Evolutionary conservation across 2,329 filamentous ascomycete genomes (phyloP).

Genomic region (Lachnellula hyalina): DNA sequence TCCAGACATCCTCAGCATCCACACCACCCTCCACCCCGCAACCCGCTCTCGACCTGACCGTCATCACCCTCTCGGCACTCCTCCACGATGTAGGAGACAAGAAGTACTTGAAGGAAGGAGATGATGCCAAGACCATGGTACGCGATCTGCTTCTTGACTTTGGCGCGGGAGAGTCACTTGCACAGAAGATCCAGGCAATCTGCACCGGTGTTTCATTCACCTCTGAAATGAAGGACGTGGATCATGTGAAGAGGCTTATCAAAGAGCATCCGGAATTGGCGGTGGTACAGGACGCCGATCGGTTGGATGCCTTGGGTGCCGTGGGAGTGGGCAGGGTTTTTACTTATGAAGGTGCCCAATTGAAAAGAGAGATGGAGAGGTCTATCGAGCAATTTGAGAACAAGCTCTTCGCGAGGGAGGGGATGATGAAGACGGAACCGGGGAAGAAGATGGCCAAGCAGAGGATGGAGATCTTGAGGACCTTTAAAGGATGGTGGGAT

Average conservation of each 20-base stretch:
- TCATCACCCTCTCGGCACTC: constrained; percentile 65
- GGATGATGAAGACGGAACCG: constrained; percentile 56
- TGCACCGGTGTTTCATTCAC: constrained; percentile 75
- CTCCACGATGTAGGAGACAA: constrained; percentile 80
- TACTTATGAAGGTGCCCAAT: constrained; percentile 65
- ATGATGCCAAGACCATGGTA: constrained; percentile 52
- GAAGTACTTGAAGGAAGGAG: constrained; percentile 58
- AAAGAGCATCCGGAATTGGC: constrained; percentile 64
- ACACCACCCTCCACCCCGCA: background rate
- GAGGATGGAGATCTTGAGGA: constrained; percentile 44
- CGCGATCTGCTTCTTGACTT: constrained; percentile 48
- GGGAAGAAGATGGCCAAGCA: constrained; percentile 47
- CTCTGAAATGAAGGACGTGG: constrained; percentile 62
- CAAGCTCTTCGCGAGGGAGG: constrained; percentile 56
- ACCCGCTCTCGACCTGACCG: constrained; percentile 43
- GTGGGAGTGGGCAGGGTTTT: constrained; percentile 77
- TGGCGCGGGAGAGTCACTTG: constrained; percentile 53
- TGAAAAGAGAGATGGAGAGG: constrained; percentile 49
- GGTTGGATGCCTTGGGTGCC: constrained; percentile 85
- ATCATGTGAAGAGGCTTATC: constrained; percentile 56
- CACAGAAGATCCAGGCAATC: constrained; percentile 63
- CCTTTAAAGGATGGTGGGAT: constrained; percentile 51
- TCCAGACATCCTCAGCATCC: constrained; percentile 39
- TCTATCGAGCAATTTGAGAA: constrained; percentile 68
- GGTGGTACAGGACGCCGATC: constrained; percentile 87